Base-by-base conservation (phyloP, 2,329 filamentous ascomycete genomes). In the Thielaviopsis punctulata region DNA sequence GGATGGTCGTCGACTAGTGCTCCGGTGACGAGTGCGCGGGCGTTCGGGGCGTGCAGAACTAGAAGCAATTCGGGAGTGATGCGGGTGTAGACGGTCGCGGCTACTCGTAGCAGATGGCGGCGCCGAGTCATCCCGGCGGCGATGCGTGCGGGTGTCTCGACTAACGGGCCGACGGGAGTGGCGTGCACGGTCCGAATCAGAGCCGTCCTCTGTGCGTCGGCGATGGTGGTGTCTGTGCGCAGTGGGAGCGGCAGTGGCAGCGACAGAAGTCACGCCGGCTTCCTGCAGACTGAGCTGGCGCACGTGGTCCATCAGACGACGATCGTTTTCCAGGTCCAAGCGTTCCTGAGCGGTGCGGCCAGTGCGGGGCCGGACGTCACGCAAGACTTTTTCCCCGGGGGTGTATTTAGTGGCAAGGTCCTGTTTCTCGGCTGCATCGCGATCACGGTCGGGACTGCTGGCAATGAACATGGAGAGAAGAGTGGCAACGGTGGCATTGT, bases 401-500 rank as follows among this genome's bases (percentile, higher is more conserved):
- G 75, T 86, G 66, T 94, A 96, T 59, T 82, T 82, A 57, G 71
- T 70, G 30, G 76, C 76, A 69, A 92, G 80, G 57, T 88, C 85
- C 45, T 79, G 74, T 65, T 83, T 88, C 62, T 98, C 92, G 7
- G 76, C 72, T 0, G 75, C 72, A 0, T 78, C 73, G 62, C 82
- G 85, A 23, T 71, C 80, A 59, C 84, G 83, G 18, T 79, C 77
- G 1, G 92, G 90, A 61, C 94, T 86, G 45, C 84, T 80, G 23
- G 79, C 73, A 33, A 95, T 68, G 59, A 86, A 88, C 76, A 95
- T 90, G 52, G 96, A 90, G 55, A 98, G 70, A 45, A 96, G 71
- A 1, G 88, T 94, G 8, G 82, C 89, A 49, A 95, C 84, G 22
- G 84, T 88, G 54, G 92, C 86, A 75, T 96, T 93, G 62, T 87